phyloP scores from a whole-genome alignment of 2,329 filamentous ascomycete genomes.

The Nothophoma quercina region DNA sequence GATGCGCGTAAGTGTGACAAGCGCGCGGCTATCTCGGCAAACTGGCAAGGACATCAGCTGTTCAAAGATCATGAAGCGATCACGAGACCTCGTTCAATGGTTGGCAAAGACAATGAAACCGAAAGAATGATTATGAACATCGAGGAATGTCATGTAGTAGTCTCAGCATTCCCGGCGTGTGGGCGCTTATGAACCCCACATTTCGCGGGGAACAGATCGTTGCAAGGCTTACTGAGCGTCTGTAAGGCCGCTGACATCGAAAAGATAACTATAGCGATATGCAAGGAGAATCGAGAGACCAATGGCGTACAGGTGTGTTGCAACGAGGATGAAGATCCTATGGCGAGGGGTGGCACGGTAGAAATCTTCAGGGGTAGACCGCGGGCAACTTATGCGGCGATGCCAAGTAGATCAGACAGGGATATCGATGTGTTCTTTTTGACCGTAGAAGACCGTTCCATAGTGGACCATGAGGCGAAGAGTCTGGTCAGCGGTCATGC shows the following conservation, averaged over 20 bases:
- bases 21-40: slow-evolving; percentile 7
- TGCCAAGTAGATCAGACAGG: neutral
- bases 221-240: too few species aligned
- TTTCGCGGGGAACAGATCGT: too few species aligned
- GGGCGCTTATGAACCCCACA: too few species aligned
- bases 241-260: neutral
- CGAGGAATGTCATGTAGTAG: too few species aligned
- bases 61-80: neutral
- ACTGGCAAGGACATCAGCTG: neutral
- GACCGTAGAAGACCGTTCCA: neutral
- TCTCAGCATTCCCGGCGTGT: too few species aligned
- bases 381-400: neutral
- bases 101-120: too few species aligned
- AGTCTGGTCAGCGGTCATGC: neutral
- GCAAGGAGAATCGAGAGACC: neutral
- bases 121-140: too few species aligned
- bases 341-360: neutral
- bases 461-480: neutral
- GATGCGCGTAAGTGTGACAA: neutral
- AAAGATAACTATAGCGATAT: neutral
- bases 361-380: neutral
- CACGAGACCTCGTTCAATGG: neutral
- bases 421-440: neutral
- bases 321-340: neutral
- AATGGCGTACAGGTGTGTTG: neutral